Base-by-base conservation (phyloP, 371 early-diverging fungal species). In the Coelomomyces lativittatus region DNA sequence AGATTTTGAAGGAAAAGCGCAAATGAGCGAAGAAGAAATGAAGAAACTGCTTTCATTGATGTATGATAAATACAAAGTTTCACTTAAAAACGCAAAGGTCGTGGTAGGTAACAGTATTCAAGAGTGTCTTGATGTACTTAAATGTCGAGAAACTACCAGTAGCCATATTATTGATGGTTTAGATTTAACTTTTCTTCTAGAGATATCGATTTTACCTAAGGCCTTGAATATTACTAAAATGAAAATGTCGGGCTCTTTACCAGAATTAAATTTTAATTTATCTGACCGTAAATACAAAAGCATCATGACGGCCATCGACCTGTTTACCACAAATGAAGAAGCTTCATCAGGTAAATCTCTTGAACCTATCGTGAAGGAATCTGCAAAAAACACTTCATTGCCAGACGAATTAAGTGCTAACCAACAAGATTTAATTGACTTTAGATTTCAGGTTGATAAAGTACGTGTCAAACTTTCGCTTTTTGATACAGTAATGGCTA, bases 271-370 rank as follows among this genome's bases (percentile, higher is more conserved):
- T 45, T 66, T 92, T 50, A 90, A 87, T 56, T 76, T 96, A 43
- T 91, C 93, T 0, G 90, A 93, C 52, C 74, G 78, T 25, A 93
- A 93, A 60, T 92, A 95, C 70, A 82, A 82, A 50, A 78, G 81
- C 0, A 62, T 91, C 11, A 91, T 91, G 91, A 67, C 69, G 12
- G 69, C 88, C 30, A 68, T 81, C 50, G 76, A 91, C 53, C 51
- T 75, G 64, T 52, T 46, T 19, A 7, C 45, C 28, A 40, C 19
- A 0, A n/a, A n/a, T n/a, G n/a, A n/a, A n/a, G n/a, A n/a, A n/a
- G n/a, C n/a, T n/a, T n/a, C n/a, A n/a, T n/a, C n/a, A n/a, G n/a
- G n/a, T n/a, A n/a, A n/a, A n/a, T n/a, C n/a, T n/a, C n/a, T n/a
- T n/a, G n/a, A n/a, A n/a, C n/a, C n/a, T n/a, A n/a, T n/a, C n/a